A percentile compares a stretch with the other conserved stretches of the same genome.
phyloP scores from a whole-genome alignment of 2,329 filamentous ascomycete species.

The Pseudogymnoascus sp. region DNA sequence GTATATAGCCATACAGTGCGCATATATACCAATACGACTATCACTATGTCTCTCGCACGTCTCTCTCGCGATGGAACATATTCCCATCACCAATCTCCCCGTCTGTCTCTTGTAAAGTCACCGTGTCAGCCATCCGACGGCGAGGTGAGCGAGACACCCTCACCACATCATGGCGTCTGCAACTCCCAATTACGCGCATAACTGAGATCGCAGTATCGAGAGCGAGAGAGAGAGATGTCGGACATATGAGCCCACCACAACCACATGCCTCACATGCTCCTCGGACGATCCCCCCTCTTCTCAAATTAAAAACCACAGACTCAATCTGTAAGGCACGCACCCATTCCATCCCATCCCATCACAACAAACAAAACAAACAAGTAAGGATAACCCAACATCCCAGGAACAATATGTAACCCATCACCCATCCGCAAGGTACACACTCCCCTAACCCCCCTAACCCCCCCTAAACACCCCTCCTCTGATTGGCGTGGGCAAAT shows the following conservation, averaged over 20 bases:
- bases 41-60: neutral
- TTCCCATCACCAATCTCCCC: neutral
- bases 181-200: neutral
- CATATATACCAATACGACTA: neutral
- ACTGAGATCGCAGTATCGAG: neutral
- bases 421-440: neutral
- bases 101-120: neutral
- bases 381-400: neutral
- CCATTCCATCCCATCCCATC: too few species aligned
- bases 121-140: neutral
- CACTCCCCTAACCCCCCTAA: too few species aligned
- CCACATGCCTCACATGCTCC: neutral
- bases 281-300: neutral
- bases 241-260: neutral
- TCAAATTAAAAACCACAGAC: neutral
- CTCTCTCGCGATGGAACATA: neutral
- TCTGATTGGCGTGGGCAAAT: neutral
- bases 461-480: neutral
- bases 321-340: neutral
- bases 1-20: neutral
- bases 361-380: neutral
- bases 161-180: neutral
- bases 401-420: neutral
- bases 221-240: neutral
- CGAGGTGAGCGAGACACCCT: neutral